Evolutionary conservation across 805 yeast species (phyloP), one percentile per base, ranked within the genome.

Genomic region (Pichia ethanolica): DNA sequence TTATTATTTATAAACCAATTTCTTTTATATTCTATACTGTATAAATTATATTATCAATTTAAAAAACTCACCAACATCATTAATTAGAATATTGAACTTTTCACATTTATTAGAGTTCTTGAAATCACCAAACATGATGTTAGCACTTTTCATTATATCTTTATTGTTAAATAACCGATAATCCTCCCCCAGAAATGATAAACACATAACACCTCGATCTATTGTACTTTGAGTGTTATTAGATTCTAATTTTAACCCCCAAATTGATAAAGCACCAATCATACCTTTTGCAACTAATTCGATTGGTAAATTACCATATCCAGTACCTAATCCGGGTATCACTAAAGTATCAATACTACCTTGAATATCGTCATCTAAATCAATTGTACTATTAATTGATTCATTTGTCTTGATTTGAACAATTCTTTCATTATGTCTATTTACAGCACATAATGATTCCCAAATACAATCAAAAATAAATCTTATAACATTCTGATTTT

Each of bases 291-390:
- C 65, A 25, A 67, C 71, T 4, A 69, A 20, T 3, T 61, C 59
- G 5, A 50, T 35, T 1, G 71, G 68, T 2, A 70, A 45, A 1
- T 56, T 59, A 0, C 75, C 75, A 50, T 61, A 71, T 1, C 75
- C 75, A 0, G 75, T 68, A 2, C 70, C 74, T 9, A 71, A 44
- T 0, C 73, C 73, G 0, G 74, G 65, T n/a, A 71, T 36, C 0
- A 71, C 48, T 7, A 69, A 32, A 1, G 64, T 59, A 41, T 55
- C 55, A 7, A 67, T 57, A 5, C 50, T 44, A 12, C 58, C 51
- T 27, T 26, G 14, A 7, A 43, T 40, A 35, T 28, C 28, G 6
- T 4, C 26, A 32, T 12, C 25, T 27, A 5, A 14, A 10, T 39
- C 27, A 10, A 25, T 30, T 10, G 32, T n/a, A 20, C 20, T 20